A percentile compares a stretch with the other conserved stretches of the same genome.
These are phyloP conservation scores for Cladosporium sp. DNA, from an alignment of 2,329 filamentous ascomycete genomes.

Conservation along the genomic window DNA sequence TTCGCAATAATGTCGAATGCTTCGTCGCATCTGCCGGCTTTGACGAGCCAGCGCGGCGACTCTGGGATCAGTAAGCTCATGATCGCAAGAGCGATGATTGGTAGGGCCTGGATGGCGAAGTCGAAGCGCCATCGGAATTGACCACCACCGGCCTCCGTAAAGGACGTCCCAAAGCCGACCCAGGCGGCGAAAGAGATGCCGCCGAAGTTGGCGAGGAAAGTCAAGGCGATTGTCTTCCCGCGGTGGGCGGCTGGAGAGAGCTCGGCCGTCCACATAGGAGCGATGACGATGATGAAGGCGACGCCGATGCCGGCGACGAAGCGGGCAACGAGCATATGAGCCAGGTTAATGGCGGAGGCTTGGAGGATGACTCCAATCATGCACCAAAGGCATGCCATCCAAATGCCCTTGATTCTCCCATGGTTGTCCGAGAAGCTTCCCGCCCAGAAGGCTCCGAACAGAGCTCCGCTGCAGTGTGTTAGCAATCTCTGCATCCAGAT, in stretches of 20 bases:
- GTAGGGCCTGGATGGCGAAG: slow-evolving; percentile 18
- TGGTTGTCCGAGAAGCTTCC: slow-evolving; percentile 13
- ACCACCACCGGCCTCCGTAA: slow-evolving; percentile 18
- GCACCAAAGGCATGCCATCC: slow-evolving; percentile 24
- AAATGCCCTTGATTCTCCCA: slow-evolving; percentile 26
- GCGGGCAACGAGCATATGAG: slow-evolving; percentile 17
- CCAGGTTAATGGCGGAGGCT: slow-evolving; percentile 11
- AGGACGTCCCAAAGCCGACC: slow-evolving; percentile 19
- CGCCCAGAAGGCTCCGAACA: slow-evolving; percentile 19
- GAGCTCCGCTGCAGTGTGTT: slow-evolving; percentile 8
- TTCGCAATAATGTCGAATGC: slow-evolving; percentile 16
- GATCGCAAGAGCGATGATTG: slow-evolving; percentile 10
- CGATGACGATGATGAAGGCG: slow-evolving; percentile 15
- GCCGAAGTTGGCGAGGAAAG: slow-evolving; percentile 13
- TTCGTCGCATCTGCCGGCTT: slow-evolving; percentile 9
- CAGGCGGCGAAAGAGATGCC: slow-evolving; percentile 20
- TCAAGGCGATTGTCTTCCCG: slow-evolving; percentile 15
- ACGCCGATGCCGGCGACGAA: slow-evolving; percentile 17
- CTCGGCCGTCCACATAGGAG: slow-evolving; percentile 16
- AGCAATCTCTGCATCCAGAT: background rate
- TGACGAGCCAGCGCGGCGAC: slow-evolving; percentile 14
- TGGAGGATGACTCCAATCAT: slow-evolving; percentile 12
- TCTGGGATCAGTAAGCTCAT: slow-evolving; percentile 13
- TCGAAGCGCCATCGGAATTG: slow-evolving; percentile 21
- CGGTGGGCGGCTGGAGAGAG: slow-evolving; percentile 19